Conservation (phyloP, 2,329 filamentous ascomycete species). For the Ceratocystis papillata region DNA sequence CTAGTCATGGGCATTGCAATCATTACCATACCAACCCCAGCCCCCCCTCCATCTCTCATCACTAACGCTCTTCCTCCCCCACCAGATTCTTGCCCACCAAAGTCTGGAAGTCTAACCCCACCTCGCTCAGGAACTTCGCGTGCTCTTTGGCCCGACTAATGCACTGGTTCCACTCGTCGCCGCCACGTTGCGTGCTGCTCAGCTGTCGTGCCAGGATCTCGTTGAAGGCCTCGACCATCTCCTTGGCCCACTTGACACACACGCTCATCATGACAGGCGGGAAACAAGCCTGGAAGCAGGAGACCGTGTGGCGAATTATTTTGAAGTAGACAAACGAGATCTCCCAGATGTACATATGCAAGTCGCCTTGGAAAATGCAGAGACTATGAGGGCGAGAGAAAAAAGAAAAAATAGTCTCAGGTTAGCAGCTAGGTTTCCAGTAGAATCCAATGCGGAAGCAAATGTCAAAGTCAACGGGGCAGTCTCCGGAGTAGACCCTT, state of each 20-base stretch:
- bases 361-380: slow-evolving; percentile 88
- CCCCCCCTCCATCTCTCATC: background rate
- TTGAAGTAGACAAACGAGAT: slow-evolving; percentile 93
- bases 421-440: background rate
- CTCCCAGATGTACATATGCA: slow-evolving; percentile 89
- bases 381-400: slow-evolving; percentile 44
- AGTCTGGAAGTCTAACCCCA: slow-evolving; percentile 80
- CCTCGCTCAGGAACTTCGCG: slow-evolving; percentile 66
- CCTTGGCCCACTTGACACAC: slow-evolving; percentile 97
- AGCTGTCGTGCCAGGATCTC: slow-evolving; percentile 69
- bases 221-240: slow-evolving; percentile 86
- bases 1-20: too few relatives aligned
- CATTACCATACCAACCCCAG: background rate
- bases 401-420: background rate
- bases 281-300: slow-evolving; percentile 79
- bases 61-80: slow-evolving; percentile 25
- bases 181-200: slow-evolving; percentile 69
- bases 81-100: slow-evolving; percentile 55
- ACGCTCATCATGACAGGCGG: slow-evolving; percentile 79
- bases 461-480: background rate
- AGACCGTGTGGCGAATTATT: slow-evolving; percentile 84
- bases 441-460: background rate
- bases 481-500: background rate
- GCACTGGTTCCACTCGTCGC: slow-evolving; percentile 69
- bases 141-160: slow-evolving; percentile 72